A percentile compares a stretch with the other conserved stretches of the same genome.
phyloP scores from a whole-genome alignment of 768 basidiomycete species.

The Mycena leptocephala region DNA sequence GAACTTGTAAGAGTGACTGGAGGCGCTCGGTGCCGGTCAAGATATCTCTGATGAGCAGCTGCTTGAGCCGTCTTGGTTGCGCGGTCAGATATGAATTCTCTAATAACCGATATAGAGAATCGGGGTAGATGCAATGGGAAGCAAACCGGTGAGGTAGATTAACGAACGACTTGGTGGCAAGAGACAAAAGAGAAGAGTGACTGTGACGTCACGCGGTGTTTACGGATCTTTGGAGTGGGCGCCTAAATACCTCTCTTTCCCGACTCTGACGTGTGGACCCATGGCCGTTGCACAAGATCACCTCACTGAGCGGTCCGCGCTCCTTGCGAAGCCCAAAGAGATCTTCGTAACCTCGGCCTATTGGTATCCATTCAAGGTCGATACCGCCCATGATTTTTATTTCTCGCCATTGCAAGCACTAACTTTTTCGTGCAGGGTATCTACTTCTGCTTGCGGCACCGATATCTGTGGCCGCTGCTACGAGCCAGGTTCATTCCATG shows the following conservation, averaged over 20 bases:
- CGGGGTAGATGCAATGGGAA: too few relatives aligned
- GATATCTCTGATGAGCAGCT: too few relatives aligned
- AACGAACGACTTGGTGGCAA: background rate
- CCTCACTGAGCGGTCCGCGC: slow-evolving; percentile 17
- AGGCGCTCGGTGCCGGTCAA: too few relatives aligned
- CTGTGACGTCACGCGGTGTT: background rate
- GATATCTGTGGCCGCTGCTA: slow-evolving; percentile 32
- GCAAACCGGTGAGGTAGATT: background rate
- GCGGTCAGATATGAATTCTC: too few relatives aligned
- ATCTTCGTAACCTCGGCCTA: slow-evolving; percentile 30
- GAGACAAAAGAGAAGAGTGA: background rate
- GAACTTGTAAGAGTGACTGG: too few relatives aligned
- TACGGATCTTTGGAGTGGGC: background rate
- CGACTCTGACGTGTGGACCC: slow-evolving; percentile 15
- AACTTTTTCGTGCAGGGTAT: slow-evolving; percentile 15
- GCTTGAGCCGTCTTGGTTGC: too few relatives aligned
- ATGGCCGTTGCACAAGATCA: slow-evolving; percentile 7
- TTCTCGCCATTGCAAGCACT: background rate
- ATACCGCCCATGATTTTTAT: background rate
- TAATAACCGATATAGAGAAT: too few relatives aligned
- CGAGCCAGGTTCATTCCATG: slow-evolving; percentile 32
- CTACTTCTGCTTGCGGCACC: slow-evolving; percentile 33
- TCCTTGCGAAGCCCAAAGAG: slow-evolving; percentile 26
- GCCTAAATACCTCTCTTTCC: slow-evolving; percentile 24
- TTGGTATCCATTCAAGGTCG: slow-evolving; percentile 30